phyloP scores from a whole-genome alignment of 805 yeast species.

The Kuraishia capsulata region DNA sequence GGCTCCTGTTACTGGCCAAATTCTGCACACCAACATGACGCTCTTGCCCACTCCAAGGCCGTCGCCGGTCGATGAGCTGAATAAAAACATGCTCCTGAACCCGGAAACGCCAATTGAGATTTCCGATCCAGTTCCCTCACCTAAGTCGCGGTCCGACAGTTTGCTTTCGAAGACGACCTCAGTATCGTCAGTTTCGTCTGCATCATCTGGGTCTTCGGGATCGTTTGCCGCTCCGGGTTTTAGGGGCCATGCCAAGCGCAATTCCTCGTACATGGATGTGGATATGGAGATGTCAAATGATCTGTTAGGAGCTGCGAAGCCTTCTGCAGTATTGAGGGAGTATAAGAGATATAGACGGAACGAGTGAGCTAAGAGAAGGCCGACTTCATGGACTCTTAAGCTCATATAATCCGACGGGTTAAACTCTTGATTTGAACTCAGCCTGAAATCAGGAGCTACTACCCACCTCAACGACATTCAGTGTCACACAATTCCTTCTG shows the following conservation, averaged over 20 bases:
- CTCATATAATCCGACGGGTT: no score
- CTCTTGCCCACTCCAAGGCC: background rate
- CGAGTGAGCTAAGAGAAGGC: no score
- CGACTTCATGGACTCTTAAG: no score
- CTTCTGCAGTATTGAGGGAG: background rate
- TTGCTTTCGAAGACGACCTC: background rate
- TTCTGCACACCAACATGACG: no score
- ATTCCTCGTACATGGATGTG: background rate
- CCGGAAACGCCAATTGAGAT: background rate
- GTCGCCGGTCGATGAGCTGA: background rate
- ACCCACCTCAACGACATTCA: no score
- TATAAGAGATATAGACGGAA: background rate
- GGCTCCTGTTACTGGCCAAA: background rate
- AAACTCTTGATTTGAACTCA: no score
- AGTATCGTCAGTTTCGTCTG: background rate
- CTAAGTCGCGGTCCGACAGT: background rate
- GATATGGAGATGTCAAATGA: background rate
- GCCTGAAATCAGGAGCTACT: no score
- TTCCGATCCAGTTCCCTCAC: background rate
- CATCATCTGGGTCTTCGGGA: background rate
- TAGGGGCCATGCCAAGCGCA: background rate
- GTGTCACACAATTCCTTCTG: no score
- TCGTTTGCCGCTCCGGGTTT: background rate
- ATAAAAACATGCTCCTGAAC: background rate
- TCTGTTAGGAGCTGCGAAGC: background rate